Percentiles rank a stretch among this genome's conserved stretches.
Conservation (phyloP, 2,329 filamentous ascomycete species). For the Nigrograna mackinnonii region DNA sequence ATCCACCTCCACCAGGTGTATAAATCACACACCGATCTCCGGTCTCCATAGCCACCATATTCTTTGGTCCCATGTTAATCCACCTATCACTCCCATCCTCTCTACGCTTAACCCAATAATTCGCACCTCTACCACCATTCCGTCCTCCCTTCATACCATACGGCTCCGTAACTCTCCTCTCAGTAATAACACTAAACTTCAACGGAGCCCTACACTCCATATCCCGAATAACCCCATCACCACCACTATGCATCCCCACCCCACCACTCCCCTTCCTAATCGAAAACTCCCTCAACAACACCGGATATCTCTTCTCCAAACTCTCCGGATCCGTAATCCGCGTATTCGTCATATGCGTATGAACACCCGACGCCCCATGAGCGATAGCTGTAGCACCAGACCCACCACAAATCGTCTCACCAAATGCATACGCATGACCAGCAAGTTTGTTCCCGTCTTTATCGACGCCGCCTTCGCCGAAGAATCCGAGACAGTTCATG, state of each 20-base stretch:
- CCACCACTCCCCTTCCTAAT: slow-evolving; percentile 65
- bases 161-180: slow-evolving; percentile 70
- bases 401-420: slow-evolving; percentile 76
- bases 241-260: slow-evolving; percentile 64
- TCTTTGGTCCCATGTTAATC: slow-evolving; percentile 1
- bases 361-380: slow-evolving; percentile 70
- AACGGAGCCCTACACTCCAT: slow-evolving; percentile 75
- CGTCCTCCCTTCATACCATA: slow-evolving; percentile 80
- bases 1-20: background rate
- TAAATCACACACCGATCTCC: background rate
- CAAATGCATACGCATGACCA: slow-evolving; percentile 59
- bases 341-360: slow-evolving; percentile 80
- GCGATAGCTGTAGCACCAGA: slow-evolving; percentile 68
- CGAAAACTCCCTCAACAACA: slow-evolving; percentile 67
- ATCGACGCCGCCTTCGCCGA: slow-evolving; percentile 24
- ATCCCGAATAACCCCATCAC: slow-evolving; percentile 71
- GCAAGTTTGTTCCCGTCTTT: background rate
- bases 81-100: background rate
- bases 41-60: background rate
- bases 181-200: slow-evolving; percentile 73
- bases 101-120: slow-evolving; percentile 40
- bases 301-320: slow-evolving; percentile 72
- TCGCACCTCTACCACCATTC: slow-evolving; percentile 73
- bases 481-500: slow-evolving; percentile 32
- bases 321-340: slow-evolving; percentile 75